Conservation (phyloP, 2,329 filamentous ascomycete genomes). For the Furcasterigmium sp. region DNA sequence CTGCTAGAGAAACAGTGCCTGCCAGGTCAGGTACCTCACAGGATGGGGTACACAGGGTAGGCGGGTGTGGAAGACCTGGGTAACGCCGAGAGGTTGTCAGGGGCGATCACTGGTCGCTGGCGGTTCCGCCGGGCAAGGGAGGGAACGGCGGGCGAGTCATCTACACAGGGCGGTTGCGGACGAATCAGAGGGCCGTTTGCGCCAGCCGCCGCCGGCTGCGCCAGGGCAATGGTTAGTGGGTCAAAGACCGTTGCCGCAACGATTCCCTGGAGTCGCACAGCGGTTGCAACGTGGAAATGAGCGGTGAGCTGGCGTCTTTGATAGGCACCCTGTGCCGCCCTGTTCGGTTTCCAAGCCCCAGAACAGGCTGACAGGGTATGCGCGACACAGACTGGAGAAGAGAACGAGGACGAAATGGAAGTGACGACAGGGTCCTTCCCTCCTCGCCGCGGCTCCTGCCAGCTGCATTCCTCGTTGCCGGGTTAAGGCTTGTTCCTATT, state of each 20-base stretch:
- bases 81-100: constrained; percentile 4
- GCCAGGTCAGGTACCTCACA: neutral
- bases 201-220: constrained; percentile 3
- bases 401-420: neutral
- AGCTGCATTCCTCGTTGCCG: constrained; percentile 4
- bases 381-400: neutral
- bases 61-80: constrained; percentile 1
- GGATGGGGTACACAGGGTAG: neutral
- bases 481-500: constrained; percentile 1
- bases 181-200: neutral
- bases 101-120: constrained; percentile 3
- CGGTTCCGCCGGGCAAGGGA: neutral
- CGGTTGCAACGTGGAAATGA: constrained; percentile 8
- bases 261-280: neutral
- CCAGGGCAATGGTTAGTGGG: neutral
- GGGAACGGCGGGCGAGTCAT: neutral
- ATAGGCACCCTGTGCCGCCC: neutral
- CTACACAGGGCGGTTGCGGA: neutral
- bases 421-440: constrained; percentile 4
- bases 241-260: neutral
- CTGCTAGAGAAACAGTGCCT: neutral
- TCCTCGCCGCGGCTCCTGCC: neutral
- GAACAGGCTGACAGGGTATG: no score
- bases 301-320: constrained; percentile 8
- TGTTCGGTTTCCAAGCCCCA: neutral